A percentile compares a stretch with the other conserved stretches of the same genome.
phyloP scores from a whole-genome alignment of 176 grass and related monocot genomes.

The Melocanna baccifera region DNA sequence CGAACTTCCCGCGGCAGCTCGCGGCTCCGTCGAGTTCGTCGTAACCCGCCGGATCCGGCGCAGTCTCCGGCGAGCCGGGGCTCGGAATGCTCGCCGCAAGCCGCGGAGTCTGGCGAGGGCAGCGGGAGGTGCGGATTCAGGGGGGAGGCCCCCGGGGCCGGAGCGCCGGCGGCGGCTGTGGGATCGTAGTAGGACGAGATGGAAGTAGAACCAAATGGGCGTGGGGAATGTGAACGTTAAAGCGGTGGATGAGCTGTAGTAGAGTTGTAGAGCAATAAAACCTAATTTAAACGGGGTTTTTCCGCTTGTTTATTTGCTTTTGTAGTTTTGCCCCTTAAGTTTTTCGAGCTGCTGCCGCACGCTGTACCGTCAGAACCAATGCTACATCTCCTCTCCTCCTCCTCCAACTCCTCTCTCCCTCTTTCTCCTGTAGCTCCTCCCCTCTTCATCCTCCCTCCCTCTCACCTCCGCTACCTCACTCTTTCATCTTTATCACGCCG shows the following conservation, averaged over 20 bases:
- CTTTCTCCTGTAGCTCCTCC: too few species aligned
- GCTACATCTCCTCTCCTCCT: too few species aligned
- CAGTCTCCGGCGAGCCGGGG: background rate
- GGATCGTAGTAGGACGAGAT: background rate
- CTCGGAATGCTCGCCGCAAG: conserved; percentile 22
- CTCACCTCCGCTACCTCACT: too few species aligned
- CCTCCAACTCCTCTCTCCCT: too few species aligned
- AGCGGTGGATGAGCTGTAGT: background rate
- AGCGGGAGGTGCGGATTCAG: background rate
- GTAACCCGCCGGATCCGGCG: conserved; percentile 15
- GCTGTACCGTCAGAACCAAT: too few species aligned
- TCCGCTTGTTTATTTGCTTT: background rate
- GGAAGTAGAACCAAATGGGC: background rate
- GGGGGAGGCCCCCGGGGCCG: background rate
- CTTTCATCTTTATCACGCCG: too few species aligned
- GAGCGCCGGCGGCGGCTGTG: background rate
- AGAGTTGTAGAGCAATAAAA: background rate
- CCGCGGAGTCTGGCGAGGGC: background rate
- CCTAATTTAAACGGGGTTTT: background rate
- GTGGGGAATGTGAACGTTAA: conserved; percentile 51
- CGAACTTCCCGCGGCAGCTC: background rate
- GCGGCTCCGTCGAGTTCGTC: background rate
- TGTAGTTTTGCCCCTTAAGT: background rate
- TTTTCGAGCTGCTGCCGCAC: too few species aligned
- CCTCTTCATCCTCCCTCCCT: too few species aligned